These are phyloP conservation scores for Termitomyces sp. DNA, from an alignment of 768 basidiomycete genomes.

Conservation along the genomic window DNA sequence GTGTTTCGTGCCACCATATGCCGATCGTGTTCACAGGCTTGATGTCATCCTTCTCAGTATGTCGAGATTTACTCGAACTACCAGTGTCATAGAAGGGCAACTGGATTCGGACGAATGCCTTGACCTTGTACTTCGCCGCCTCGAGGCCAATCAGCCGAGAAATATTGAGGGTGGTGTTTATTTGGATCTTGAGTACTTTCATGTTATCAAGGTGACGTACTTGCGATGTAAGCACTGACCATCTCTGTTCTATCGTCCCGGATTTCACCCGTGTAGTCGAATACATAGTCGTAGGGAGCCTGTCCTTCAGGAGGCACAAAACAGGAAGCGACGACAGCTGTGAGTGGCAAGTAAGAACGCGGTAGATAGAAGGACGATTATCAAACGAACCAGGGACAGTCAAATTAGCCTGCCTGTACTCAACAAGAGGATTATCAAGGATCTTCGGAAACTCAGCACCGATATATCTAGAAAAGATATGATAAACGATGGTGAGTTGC, in stretches of 20 bases:
- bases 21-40: constrained; percentile 69
- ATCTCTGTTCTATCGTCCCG: constrained; percentile 69
- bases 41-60: constrained; percentile 68
- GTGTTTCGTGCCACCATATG: constrained; percentile 86
- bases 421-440: constrained; percentile 61
- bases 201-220: constrained; percentile 5
- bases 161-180: constrained; percentile 66
- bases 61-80: constrained; percentile 44
- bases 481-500: not conserved
- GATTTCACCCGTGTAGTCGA: constrained; percentile 82
- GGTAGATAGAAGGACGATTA: constrained; percentile 3
- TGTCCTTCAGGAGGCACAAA: constrained; percentile 71
- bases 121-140: constrained; percentile 73
- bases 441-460: constrained; percentile 69
- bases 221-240: constrained; percentile 34
- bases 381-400: constrained; percentile 56
- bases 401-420: constrained; percentile 80
- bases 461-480: constrained; percentile 50
- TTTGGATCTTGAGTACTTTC: constrained; percentile 53
- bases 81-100: constrained; percentile 75
- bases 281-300: constrained; percentile 71
- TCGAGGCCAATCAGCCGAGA: constrained; percentile 67
- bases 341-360: constrained; percentile 11
- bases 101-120: constrained; percentile 72
- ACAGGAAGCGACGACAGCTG: constrained; percentile 60